Conservation (phyloP, 352 stramenopile genomes). For the Globisporangium solare region DNA sequence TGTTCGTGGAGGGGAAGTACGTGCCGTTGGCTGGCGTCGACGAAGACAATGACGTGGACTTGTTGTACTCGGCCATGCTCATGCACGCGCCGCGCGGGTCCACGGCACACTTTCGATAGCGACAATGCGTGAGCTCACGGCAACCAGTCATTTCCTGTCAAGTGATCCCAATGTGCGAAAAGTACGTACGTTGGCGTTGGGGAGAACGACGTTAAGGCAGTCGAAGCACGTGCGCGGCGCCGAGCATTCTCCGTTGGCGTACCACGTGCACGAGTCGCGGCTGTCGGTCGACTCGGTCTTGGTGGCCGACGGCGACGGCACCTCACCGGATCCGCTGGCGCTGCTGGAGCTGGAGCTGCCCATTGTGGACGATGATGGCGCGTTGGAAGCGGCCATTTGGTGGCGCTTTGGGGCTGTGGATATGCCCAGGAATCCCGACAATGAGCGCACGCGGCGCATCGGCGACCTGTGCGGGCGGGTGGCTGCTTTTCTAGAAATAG, state of each 20-base stretch:
- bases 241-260: conserved; percentile 19
- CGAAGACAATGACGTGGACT: conserved; percentile 20
- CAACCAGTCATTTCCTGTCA: neutral
- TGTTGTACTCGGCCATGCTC: conserved; percentile 26
- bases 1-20: conserved; percentile 34
- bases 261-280: conserved; percentile 31
- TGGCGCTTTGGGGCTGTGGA: no score
- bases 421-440: no score
- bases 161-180: neutral
- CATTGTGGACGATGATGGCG: no score
- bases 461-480: no score
- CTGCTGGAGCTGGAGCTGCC: neutral
- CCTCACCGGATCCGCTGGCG: neutral
- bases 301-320: neutral
- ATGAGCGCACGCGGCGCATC: no score
- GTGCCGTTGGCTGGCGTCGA: conserved; percentile 40
- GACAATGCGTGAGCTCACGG: no score
- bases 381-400: no score
- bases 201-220: conserved; percentile 39
- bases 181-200: neutral
- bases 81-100: conserved; percentile 31
- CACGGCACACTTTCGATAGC: conserved; percentile 20
- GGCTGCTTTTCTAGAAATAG: no score
- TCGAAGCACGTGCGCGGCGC: conserved; percentile 48
- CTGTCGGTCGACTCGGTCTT: conserved; percentile 21